Evolutionary conservation across 176 grass and related monocot genomes (phyloP), one percentile per base, ranked within the genome.

Genomic region (Phoenix roebelenii): DNA sequence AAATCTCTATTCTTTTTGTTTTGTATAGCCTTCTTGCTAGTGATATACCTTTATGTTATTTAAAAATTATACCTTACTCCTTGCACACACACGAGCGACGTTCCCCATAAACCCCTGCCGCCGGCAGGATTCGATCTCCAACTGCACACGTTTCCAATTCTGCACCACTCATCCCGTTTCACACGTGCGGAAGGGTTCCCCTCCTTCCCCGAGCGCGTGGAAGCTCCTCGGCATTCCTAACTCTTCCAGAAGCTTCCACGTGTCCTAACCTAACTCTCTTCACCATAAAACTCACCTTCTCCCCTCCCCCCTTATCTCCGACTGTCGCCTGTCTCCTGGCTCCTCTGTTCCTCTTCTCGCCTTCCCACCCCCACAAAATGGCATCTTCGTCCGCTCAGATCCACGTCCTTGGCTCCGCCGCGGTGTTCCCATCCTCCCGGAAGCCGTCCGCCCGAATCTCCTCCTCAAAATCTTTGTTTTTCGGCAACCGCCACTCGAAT

Each of bases 381-480:
- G 55, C 74, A 49, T 77, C 57, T 49, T 77, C 74, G 23, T 66
- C 66, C 14, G 65, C 67, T 5, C 79, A 76, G 66, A 67, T 76
- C 55, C 80, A 72, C 1, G 50, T 39, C 18, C 58, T 72, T 25
- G 59, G 59, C 18, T 55, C 87, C 18, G 57, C 77, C 57, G 83
- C 79, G 65, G 52, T 58, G 49, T 84, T 87, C 68, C 66, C 82
- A 50, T 63, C 77, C 63, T 83, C 87, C 9, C 72, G 64, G 67
- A 73, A 54, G 49, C 26, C 50, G 56, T 52, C 7, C 56, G 2
- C 35, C 35, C 35, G 35, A 44, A 44, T 44, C 10, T 50, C 69
- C 5, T 67, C 80, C 23, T 77, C 81, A 0, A 68, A 66, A 50
- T 81, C 84, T 7, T 70, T 74, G 65, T 88, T 97, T 76, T 80